Conservation (phyloP, 2,329 filamentous ascomycete genomes). For the Plenodomus biglobosus region DNA sequence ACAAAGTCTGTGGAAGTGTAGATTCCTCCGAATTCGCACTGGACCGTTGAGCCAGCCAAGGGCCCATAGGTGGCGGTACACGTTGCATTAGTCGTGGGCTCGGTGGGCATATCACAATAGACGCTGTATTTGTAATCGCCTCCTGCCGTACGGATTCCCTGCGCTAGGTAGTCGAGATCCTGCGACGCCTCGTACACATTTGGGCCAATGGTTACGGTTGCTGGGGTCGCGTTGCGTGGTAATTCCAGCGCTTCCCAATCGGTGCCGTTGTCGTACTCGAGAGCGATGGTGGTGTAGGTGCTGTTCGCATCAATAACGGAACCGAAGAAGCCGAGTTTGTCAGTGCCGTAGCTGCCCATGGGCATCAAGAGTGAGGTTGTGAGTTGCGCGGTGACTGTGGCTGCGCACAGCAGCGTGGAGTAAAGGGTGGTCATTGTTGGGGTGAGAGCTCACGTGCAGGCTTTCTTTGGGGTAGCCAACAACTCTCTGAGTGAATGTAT, state of each 20-base stretch:
- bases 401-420: not conserved
- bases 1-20: not conserved
- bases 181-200: not conserved
- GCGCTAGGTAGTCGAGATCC: too few relatives aligned
- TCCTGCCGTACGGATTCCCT: too few relatives aligned
- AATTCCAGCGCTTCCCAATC: not conserved
- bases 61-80: not conserved
- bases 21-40: too few relatives aligned
- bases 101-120: not conserved
- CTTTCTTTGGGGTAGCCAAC: not conserved
- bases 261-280: not conserved
- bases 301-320: not conserved
- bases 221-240: not conserved
- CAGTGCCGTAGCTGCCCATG: fast-evolving
- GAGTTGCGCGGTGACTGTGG: not conserved
- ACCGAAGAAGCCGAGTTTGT: not conserved
- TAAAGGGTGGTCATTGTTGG: not conserved
- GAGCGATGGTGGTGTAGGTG: not conserved
- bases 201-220: not conserved
- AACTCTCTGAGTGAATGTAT: too few relatives aligned
- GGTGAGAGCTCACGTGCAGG: not conserved
- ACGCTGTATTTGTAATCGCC: not conserved
- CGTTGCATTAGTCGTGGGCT: not conserved
- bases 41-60: not conserved
- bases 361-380: conserved; percentile 4